Evolutionary conservation across 768 basidiomycete species (phyloP), one percentile per base, ranked within the genome.

Genomic region (Rhodotorula graminis): DNA sequence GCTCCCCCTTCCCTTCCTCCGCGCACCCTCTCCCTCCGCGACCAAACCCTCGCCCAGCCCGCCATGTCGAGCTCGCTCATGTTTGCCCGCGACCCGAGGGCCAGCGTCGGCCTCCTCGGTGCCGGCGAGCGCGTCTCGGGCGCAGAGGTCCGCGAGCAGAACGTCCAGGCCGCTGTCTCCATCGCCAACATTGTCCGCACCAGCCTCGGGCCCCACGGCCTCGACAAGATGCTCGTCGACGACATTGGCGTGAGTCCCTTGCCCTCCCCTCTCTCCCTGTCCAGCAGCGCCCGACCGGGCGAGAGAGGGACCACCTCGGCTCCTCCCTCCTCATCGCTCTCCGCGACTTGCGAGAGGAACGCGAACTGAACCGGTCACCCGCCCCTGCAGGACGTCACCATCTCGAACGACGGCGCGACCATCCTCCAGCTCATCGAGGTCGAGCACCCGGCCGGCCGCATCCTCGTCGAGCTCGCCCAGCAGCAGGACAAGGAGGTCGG

Each of bases 361-460:
- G n/a, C n/a, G 37, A 37, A 9, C 37, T 37, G 37, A 37, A 4
- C 37, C 37, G 55, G 57, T 64, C 25, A 9, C 27, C 18, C 31
- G 16, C 23, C 11, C 18, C 15, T 9, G 29, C 6, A 95, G 93
- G 96, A 99, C 86, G 94, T 98, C 42, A 98, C 96, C 44, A 98
- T 99, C 81, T 97, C 96, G 60, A 99, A 99, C 82, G 96, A 98
- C 83, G 96, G 96, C 61, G 96, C 96, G 25, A 98, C 96, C n/a
- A 99, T 99, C 77, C 87, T 99, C 52, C 89, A 91, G 33, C 85
- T 98, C 29, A 85, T 98, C 53, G 88, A 92, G 25, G 94, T 99
- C 58, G 92, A 96, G 78, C 93, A 98, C 80, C 96, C 96, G 40
- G 96, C 96, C 9, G 96, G 93, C 31, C 89, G 92, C 75, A 93